Evolutionary conservation across 2,329 filamentous ascomycete genomes (phyloP).

Genomic region (Pezicula neosporulosa): DNA sequence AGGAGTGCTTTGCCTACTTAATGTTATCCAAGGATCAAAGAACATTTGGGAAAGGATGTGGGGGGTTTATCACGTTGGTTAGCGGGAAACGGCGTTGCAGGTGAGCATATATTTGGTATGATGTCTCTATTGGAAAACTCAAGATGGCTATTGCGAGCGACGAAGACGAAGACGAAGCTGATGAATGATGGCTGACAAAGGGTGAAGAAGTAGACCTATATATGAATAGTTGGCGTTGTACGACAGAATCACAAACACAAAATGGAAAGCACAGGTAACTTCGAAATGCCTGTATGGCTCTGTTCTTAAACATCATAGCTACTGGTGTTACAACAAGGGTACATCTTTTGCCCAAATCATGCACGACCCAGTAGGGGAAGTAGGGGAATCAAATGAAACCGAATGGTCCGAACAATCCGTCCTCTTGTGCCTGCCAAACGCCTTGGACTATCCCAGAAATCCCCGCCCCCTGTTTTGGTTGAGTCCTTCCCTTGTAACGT

Average conservation of each 20-base stretch:
- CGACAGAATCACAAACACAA: background rate
- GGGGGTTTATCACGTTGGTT: too few species aligned
- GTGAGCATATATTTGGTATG: too few species aligned
- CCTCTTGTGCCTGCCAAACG: conserved; percentile 7
- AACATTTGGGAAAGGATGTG: too few species aligned
- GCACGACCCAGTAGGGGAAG: conserved; percentile 8
- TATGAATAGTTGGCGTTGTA: background rate
- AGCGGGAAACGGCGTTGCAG: too few species aligned
- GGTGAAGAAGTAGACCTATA: too few species aligned
- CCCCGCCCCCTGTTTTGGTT: conserved; percentile 12
- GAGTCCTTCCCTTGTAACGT: conserved; percentile 13
- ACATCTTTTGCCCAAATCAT: background rate
- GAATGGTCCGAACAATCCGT: conserved; percentile 4
- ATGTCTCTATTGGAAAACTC: too few species aligned
- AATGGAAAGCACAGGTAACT: background rate
- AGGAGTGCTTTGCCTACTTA: conserved; percentile 1
- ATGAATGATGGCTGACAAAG: too few species aligned
- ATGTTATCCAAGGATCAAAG: too few species aligned
- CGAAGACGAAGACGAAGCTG: too few species aligned
- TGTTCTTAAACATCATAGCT: background rate
- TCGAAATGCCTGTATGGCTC: conserved; percentile 2
- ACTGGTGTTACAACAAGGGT: conserved; percentile 7
- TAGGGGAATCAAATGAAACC: conserved; percentile 7
- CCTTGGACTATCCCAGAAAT: conserved; percentile 18
- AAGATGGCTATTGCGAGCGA: too few species aligned